phyloP scores from a whole-genome alignment of 2,329 filamentous ascomycete genomes.

The Gliomastix tumulicola region DNA sequence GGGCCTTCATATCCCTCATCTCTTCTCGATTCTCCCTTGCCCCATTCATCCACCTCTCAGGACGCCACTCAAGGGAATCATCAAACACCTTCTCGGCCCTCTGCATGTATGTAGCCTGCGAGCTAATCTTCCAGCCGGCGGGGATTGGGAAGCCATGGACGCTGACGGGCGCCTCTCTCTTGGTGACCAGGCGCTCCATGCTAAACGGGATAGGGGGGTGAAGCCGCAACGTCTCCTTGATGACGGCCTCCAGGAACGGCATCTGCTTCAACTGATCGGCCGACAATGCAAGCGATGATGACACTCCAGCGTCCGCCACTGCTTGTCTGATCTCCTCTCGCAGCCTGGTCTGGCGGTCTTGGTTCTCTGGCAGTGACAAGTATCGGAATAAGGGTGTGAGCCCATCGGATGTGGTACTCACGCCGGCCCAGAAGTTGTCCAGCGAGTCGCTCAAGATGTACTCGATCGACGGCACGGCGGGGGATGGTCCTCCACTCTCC shows the following conservation, averaged over 20 bases:
- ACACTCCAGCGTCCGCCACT: background rate
- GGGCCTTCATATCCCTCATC: background rate
- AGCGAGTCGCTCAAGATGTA: slow-evolving; percentile 8
- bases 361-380: background rate
- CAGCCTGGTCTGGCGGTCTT: background rate
- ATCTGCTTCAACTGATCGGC: slow-evolving; percentile 36
- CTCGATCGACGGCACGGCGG: slow-evolving; percentile 4
- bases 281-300: background rate
- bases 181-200: background rate
- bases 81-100: background rate
- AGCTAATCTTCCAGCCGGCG: background rate
- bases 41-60: background rate
- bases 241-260: slow-evolving; percentile 40
- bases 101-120: background rate
- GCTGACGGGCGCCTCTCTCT: background rate
- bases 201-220: slow-evolving; percentile 32
- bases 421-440: slow-evolving; percentile 6
- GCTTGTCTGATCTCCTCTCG: background rate
- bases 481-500: background rate
- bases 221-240: slow-evolving; percentile 45
- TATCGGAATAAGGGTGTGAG: background rate
- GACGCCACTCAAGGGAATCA: background rate
- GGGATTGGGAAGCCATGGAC: background rate
- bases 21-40: background rate
- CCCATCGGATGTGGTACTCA: slow-evolving; percentile 4